Conservation (phyloP, 768 basidiomycete genomes). For the Kwoniella pini region DNA sequence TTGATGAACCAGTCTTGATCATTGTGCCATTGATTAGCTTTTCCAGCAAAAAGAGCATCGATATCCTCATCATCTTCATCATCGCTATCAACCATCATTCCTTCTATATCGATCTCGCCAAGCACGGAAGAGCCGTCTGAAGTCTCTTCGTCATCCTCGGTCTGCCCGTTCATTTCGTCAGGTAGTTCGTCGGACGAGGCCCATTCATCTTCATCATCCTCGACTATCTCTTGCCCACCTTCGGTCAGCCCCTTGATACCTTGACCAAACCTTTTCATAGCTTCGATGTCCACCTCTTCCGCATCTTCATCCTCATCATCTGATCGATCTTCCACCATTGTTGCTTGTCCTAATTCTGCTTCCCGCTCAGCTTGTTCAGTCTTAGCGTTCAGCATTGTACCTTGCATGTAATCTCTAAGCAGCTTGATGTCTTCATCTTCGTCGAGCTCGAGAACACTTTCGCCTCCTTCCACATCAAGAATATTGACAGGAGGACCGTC, state of each 20-base stretch:
- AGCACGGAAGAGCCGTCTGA: constrained; percentile 15
- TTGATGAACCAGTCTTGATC: constrained; percentile 64
- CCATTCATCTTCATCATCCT: constrained; percentile 12
- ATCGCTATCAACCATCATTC: constrained; percentile 46
- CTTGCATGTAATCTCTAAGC: constrained; percentile 44
- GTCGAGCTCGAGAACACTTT: background rate
- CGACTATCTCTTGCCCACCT: constrained; percentile 14
- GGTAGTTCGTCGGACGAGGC: too few species aligned
- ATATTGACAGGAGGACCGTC: constrained; percentile 43
- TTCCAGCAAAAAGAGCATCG: constrained; percentile 45
- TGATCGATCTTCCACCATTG: too few species aligned
- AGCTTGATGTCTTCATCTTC: constrained; percentile 35
- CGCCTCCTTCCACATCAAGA: constrained; percentile 20
- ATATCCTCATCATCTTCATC: constrained; percentile 31
- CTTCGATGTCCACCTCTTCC: constrained; percentile 22
- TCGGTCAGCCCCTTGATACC: constrained; percentile 19
- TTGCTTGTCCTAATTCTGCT: constrained; percentile 52
- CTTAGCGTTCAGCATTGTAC: constrained; percentile 35
- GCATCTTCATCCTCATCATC: constrained; percentile 26
- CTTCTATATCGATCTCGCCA: constrained; percentile 13
- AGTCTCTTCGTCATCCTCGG: constrained; percentile 13
- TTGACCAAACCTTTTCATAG: constrained; percentile 19
- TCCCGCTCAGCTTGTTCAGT: constrained; percentile 15
- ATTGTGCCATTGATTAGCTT: constrained; percentile 58
- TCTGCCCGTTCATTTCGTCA: constrained; percentile 1